Evolutionary conservation across 306 rosid genomes (phyloP).

Genomic region (Vigna reflexopilosa): DNA sequence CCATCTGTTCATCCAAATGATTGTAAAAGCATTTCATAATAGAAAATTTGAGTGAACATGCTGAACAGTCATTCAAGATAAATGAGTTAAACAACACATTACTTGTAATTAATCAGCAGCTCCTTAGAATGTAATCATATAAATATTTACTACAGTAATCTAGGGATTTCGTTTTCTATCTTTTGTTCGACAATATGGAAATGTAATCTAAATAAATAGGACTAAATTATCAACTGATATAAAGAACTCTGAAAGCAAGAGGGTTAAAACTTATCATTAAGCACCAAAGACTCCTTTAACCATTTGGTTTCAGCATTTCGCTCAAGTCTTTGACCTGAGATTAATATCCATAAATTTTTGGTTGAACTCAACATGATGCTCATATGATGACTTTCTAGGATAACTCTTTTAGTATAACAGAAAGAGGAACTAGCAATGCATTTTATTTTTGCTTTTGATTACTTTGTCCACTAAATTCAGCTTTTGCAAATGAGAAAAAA

Average conservation of each 20-base stretch:
- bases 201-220: not conserved
- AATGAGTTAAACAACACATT: conserved; percentile 18
- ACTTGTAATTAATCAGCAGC: not conserved
- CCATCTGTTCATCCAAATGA: conserved; percentile 67
- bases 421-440: not conserved
- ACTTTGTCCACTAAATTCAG: not conserved
- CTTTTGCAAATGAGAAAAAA: not conserved
- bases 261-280: conserved; percentile 5
- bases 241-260: conserved; percentile 6
- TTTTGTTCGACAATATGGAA: conserved; percentile 17
- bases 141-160: conserved; percentile 22
- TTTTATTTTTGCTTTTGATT: not conserved
- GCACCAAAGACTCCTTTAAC: not conserved
- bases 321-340: conserved; percentile 23
- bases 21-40: conserved; percentile 38
- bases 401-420: not conserved
- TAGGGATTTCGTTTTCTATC: conserved; percentile 12
- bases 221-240: conserved; percentile 23
- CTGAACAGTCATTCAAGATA: not conserved
- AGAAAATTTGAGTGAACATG: conserved; percentile 33
- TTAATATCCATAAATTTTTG: conserved; percentile 15
- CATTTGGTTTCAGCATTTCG: not conserved
- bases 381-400: not conserved
- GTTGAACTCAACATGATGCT: conserved; percentile 1
- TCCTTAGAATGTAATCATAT: conserved; percentile 13